A percentile compares a stretch with the other conserved stretches of the same genome.
Evolutionary conservation across 2,329 filamentous ascomycete genomes (phyloP).

Genomic region (Fusarium heterosporum): DNA sequence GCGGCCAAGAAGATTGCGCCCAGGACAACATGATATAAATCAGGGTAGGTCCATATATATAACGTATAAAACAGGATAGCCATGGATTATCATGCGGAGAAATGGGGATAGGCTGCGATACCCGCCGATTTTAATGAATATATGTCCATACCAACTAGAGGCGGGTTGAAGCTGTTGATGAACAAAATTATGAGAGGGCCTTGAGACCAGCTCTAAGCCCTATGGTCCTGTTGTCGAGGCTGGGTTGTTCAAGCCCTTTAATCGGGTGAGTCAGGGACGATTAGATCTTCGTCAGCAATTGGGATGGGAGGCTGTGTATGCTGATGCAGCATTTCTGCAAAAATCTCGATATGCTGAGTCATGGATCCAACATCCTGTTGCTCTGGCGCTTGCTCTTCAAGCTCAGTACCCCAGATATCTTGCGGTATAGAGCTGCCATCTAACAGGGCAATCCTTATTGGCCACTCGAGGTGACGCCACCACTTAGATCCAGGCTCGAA

Average conservation of each 20-base stretch:
- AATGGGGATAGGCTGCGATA: not conserved
- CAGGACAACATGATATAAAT: not conserved
- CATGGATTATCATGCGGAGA: conserved; percentile 15
- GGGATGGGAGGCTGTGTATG: conserved; percentile 47
- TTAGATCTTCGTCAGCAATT: conserved; percentile 49
- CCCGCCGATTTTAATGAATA: not conserved
- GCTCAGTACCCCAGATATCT: conserved; percentile 68
- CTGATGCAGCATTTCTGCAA: conserved; percentile 54
- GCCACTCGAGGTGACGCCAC: conserved; percentile 73
- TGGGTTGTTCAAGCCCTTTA: conserved; percentile 33
- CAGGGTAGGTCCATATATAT: not conserved
- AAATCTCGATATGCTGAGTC: conserved; percentile 56
- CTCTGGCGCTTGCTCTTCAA: conserved; percentile 56
- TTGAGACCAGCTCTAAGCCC: conserved; percentile 37
- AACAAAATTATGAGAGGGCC: conserved; percentile 9
- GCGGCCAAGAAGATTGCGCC: not conserved
- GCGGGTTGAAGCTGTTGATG: conserved; percentile 11
- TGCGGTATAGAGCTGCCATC: conserved; percentile 65
- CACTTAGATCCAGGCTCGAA: conserved; percentile 69
- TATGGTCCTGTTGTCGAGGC: not conserved
- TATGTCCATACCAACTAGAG: not conserved
- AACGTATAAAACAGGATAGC: not conserved
- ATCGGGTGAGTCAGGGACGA: conserved; percentile 51
- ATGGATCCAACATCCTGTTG: conserved; percentile 53
- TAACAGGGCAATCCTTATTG: conserved; percentile 68